Evolutionary conservation across 768 basidiomycete genomes (phyloP), one percentile per base, ranked within the genome.

Genomic region (Pisolithus microcarpus): DNA sequence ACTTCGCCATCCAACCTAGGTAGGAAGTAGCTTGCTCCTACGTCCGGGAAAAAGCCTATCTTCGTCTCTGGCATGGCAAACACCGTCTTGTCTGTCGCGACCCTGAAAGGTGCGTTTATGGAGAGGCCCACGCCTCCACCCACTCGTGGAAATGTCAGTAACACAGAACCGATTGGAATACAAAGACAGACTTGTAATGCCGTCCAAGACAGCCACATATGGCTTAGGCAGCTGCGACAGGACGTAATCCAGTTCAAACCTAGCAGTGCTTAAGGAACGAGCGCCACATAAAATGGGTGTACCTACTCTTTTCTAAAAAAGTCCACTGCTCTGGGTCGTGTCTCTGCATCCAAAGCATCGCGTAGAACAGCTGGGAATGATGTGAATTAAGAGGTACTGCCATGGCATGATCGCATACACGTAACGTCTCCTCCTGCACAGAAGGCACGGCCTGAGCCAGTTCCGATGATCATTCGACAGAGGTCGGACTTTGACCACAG

Each of bases 31-130:
- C 81, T 92, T 26, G 85, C 87, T 18, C 96, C 96, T 23, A 99
- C 94, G 68, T 99, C 95, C 26, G 95, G 94, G 56, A 72, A 82
- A 63, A 89, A 91, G 40, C 87, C 88, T 60, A 93, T 92, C 61
- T 87, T 88, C 11, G 89, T 92, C 72, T 99, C 96, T 15, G 96
- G 96, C 96, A 98, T 98, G 6, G 92, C 86, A 65, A 97, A 89
- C 1, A 78, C 52, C 0, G 94, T 96, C 24, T 87, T 87, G 66
- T 95, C 92, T 3, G 95, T 98, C 4, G 94, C 94, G 50, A 99
- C 79, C 53, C 96, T 80, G 69, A 98, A 93, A 0, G 85, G 79
- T 4, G 94, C 95, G 51, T 85, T 79, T 10, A 85, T 80, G 37
- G 81, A 75, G 44, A 99, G 81, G 37, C 96, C 96, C 19, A 87